Base-by-base conservation (phyloP, 495 filamentous ascomycete species). In the Hypoxylon cercidicola region DNA sequence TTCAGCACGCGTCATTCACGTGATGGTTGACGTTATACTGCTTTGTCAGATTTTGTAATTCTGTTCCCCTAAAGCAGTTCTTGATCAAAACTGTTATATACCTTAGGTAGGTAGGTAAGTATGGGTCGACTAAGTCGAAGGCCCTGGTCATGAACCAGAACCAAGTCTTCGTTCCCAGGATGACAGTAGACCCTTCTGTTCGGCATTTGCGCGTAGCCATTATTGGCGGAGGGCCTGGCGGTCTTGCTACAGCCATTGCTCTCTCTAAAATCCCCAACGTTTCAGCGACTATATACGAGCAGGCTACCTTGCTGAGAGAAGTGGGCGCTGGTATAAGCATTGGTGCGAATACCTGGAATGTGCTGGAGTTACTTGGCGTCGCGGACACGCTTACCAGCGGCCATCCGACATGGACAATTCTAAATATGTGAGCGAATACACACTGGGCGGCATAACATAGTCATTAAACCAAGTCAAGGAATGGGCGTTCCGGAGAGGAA, bases 241-340 rank as follows among this genome's bases (percentile, higher is more conserved):
- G 83, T 0, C 71, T 85, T 0, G 74, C 74, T 21, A 74, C 81
- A 0, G 82, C 81, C 6, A 84, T 84, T 50, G 79, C 79, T 11
- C 74, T 85, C 18, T 78, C 78, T 1, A 64, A 77, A 37, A 52
- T 83, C 1, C 78, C 81, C 0, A 77, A 81, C 25, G 71, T 83
- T 10, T 60, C 77, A 9, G 71, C 81, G 2, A 77, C 62, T 4
- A 68, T 85, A 9, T 86, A 83, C 46, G 83, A 86, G 52, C 77
- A 83, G 41, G 79, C 79, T 8, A 67, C 55, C 4, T 74, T 79
- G 54, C 66, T 84, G 15, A 68, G 77, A 23, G 82, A 84, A 60
- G 76, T 82, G 3, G 82, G 82, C 5, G 81, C 79, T 0, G 82
- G 82, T 0, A 81, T 85, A 53, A 79, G 72, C 48, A 78, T 82